Evolutionary conservation across 352 stramenopile species (phyloP).

Genomic region (Globisporangium solare): DNA sequence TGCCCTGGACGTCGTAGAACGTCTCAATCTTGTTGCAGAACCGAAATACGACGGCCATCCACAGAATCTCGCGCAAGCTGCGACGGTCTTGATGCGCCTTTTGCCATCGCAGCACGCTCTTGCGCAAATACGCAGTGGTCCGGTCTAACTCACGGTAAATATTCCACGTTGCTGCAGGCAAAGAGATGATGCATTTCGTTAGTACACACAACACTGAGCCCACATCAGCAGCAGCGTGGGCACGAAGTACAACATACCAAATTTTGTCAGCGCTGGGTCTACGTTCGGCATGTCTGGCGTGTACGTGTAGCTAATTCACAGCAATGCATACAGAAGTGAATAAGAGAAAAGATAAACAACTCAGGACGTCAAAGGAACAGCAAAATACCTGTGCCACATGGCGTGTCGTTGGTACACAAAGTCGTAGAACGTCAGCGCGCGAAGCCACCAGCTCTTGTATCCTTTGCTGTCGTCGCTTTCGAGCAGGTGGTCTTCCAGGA

Average conservation of each 20-base stretch:
- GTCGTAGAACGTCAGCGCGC: conserved; percentile 78
- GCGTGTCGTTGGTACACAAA: conserved; percentile 83
- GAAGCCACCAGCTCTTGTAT: conserved; percentile 87
- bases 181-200: not conserved
- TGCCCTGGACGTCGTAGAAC: conserved; percentile 73
- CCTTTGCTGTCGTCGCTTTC: conserved; percentile 61
- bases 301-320: conserved; percentile 52
- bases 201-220: not conserved
- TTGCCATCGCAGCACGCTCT: conserved; percentile 76
- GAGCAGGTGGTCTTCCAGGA: conserved; percentile 70
- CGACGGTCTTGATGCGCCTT: conserved; percentile 62
- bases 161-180: conserved; percentile 61
- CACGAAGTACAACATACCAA: conserved; percentile 34
- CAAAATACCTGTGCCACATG: conserved; percentile 67
- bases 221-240: too few species aligned
- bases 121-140: conserved; percentile 76
- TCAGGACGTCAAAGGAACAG: not conserved
- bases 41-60: conserved; percentile 77
- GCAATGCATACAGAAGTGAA: not conserved
- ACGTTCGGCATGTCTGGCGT: conserved; percentile 64
- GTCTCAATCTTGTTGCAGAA: conserved; percentile 83
- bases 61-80: conserved; percentile 69
- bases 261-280: conserved; percentile 66
- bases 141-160: conserved; percentile 82
- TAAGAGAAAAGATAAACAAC: not conserved